Conservation (phyloP, 148 eudicot species). For the Limonium bicolor region DNA sequence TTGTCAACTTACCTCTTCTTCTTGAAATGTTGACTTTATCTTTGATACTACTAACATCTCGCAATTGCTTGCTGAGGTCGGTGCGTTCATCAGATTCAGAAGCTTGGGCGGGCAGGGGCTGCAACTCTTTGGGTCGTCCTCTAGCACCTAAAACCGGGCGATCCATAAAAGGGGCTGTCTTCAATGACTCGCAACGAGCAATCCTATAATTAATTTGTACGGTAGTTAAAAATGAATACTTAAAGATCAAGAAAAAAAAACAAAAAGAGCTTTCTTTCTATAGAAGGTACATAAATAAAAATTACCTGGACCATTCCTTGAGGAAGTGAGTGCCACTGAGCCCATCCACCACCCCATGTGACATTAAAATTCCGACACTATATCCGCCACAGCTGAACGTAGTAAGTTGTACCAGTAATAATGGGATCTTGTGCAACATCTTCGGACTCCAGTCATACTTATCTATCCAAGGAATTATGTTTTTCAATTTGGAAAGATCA, state of each 20-base stretch:
- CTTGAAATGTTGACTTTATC: not conserved
- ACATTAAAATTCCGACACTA: not conserved
- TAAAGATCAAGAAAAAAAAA: too few relatives aligned
- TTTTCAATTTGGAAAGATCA: too few relatives aligned
- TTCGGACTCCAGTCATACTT: too few relatives aligned
- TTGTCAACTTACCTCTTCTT: not conserved
- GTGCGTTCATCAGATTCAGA: too few relatives aligned
- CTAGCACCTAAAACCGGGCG: not conserved
- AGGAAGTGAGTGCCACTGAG: not conserved
- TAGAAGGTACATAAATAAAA: not conserved
- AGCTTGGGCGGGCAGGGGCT: not conserved
- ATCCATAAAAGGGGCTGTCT: not conserved
- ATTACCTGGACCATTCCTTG: slow-evolving; percentile 2
- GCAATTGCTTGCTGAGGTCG: too few relatives aligned
- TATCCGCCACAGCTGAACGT: not conserved
- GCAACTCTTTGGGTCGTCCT: not conserved
- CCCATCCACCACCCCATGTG: not conserved
- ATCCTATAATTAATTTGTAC: too few relatives aligned
- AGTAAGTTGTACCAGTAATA: not conserved
- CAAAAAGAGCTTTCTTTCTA: too few relatives aligned
- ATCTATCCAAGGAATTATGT: too few relatives aligned
- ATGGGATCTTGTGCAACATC: not conserved
- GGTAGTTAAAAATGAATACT: too few relatives aligned
- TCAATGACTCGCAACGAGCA: not conserved
- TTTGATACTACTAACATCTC: not conserved